phyloP scores from a whole-genome alignment of 495 filamentous ascomycete species.

The Neurospora sp. region DNA sequence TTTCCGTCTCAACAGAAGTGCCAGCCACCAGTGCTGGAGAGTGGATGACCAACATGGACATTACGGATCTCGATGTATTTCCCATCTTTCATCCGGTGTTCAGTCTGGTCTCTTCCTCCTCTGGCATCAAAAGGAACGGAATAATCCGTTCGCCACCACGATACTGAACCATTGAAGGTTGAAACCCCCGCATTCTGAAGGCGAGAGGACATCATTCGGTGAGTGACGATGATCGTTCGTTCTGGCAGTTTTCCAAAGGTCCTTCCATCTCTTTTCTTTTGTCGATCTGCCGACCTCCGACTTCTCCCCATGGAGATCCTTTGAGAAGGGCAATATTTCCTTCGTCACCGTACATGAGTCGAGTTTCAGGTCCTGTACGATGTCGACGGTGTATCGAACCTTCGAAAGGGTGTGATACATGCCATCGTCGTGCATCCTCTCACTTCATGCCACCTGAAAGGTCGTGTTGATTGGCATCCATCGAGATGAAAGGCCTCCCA shows the following conservation, averaged over 20 bases:
- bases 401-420: not conserved
- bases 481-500: not conserved
- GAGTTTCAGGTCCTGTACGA: not conserved
- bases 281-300: not conserved
- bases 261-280: not conserved
- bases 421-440: not conserved
- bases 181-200: not conserved
- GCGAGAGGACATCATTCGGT: not conserved
- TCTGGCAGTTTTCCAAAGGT: not conserved
- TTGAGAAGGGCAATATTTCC: not conserved
- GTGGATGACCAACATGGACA: not conserved
- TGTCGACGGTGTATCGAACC: not conserved
- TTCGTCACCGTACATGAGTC: not conserved
- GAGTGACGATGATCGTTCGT: not conserved
- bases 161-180: not conserved
- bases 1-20: not conserved
- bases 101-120: not conserved
- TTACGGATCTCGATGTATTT: not conserved
- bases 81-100: not conserved
- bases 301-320: not conserved
- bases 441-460: not conserved
- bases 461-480: not conserved
- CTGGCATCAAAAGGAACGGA: not conserved
- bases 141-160: not conserved
- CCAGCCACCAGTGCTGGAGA: not conserved